Evolutionary conservation across 225 moss, liverwort and hornwort species (phyloP).

Genomic region (Neckera pumila): DNA sequence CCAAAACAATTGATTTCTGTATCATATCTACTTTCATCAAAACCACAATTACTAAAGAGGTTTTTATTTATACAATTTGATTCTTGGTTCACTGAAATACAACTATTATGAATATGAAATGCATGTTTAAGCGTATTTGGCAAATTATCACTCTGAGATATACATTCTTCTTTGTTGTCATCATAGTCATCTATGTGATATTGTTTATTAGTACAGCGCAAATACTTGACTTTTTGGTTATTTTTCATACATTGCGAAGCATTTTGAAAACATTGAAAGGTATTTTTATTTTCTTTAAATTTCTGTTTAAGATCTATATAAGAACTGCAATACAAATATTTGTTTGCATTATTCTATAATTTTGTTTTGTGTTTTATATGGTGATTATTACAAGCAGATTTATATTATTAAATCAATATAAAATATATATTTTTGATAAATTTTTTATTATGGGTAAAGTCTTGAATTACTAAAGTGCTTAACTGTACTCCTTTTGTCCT

Average conservation of each 20-base stretch:
- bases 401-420: background rate
- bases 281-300: background rate
- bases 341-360: background rate
- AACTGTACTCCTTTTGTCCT: no score
- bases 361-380: background rate
- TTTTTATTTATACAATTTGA: background rate
- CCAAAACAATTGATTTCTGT: constrained; percentile 44
- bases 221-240: background rate
- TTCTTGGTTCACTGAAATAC: background rate
- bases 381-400: background rate
- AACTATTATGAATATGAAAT: background rate
- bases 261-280: background rate
- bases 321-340: background rate
- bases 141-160: background rate
- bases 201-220: background rate
- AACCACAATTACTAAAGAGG: background rate
- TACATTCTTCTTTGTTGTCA: background rate
- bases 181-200: background rate
- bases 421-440: no score
- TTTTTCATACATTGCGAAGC: background rate
- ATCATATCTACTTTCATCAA: constrained; percentile 9
- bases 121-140: background rate
- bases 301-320: background rate
- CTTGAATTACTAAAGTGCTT: background rate
- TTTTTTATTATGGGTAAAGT: accelerated